Conservation (phyloP, 148 eudicot genomes). For the Cornus florida region DNA sequence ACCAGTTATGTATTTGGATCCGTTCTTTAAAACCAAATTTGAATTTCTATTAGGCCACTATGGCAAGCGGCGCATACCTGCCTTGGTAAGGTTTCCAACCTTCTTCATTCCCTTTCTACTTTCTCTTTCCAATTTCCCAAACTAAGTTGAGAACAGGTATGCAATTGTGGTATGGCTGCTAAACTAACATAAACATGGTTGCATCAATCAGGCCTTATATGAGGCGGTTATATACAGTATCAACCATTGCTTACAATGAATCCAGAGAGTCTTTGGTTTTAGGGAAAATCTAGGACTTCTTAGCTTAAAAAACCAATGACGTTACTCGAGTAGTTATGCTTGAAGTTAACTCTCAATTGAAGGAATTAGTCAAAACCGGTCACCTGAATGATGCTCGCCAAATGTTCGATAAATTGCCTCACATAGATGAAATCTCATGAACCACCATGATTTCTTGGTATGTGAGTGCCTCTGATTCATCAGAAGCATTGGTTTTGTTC, state of each 20-base stretch:
- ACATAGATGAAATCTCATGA: slow-evolving; percentile 74
- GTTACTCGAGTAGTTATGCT: slow-evolving; percentile 24
- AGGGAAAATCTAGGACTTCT: slow-evolving; percentile 7
- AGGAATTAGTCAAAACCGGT: slow-evolving; percentile 48
- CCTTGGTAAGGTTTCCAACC: no score
- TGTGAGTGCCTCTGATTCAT: slow-evolving; percentile 41
- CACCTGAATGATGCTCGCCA: slow-evolving; percentile 56
- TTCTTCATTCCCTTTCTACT: no score
- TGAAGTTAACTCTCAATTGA: slow-evolving; percentile 42
- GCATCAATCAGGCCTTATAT: slow-evolving; percentile 19
- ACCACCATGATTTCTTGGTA: slow-evolving; percentile 77
- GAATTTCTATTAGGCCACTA: no score
- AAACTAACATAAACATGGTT: background rate
- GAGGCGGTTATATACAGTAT: slow-evolving; percentile 24
- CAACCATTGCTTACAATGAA: slow-evolving; percentile 25
- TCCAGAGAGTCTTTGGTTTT: slow-evolving; percentile 8
- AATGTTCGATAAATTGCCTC: slow-evolving; percentile 66
- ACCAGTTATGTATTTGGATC: no score
- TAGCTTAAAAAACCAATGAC: slow-evolving; percentile 12
- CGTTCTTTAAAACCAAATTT: no score
- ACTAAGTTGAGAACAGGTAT: no score
- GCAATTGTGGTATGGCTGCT: no score
- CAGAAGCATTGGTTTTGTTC: slow-evolving; percentile 66
- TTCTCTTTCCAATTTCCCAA: no score
- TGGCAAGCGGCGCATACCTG: no score